Percentiles rank a stretch among this genome's conserved stretches.
phyloP scores from a whole-genome alignment of 139 green algal species.

The Chlorella sorokiniana region DNA sequence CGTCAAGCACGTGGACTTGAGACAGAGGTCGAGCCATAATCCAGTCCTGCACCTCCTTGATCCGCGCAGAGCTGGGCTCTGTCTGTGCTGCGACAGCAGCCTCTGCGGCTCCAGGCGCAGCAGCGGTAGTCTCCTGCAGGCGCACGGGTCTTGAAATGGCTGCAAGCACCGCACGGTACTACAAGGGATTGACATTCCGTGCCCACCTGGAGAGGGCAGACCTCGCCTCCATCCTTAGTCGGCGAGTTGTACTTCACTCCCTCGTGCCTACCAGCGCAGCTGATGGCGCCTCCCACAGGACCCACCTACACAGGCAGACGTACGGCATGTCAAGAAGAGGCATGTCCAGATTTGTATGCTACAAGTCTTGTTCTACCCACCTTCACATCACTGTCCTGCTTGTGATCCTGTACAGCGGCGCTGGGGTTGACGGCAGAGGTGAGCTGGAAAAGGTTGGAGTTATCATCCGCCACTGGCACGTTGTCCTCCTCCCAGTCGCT shows the following conservation, averaged over 20 bases:
- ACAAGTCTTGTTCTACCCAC: no score
- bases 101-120: background rate
- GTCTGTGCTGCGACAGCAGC: background rate
- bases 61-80: background rate
- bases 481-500: background rate
- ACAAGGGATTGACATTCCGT: no score
- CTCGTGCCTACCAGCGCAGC: background rate
- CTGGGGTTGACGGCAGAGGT: background rate
- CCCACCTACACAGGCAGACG: background rate
- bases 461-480: conserved; percentile 6
- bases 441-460: background rate
- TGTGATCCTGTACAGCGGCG: background rate
- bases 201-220: background rate
- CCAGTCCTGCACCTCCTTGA: background rate
- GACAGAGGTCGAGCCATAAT: background rate
- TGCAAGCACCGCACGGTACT: no score
- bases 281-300: background rate
- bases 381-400: background rate
- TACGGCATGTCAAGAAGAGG: background rate
- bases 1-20: conserved; percentile 20
- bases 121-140: background rate
- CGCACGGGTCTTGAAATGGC: no score
- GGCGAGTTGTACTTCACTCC: background rate
- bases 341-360: background rate
- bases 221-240: background rate